Percentiles rank a stretch among this genome's conserved stretches.
phyloP scores from a whole-genome alignment of 2,329 filamentous ascomycete genomes.

The Karstenula rhodostoma region DNA sequence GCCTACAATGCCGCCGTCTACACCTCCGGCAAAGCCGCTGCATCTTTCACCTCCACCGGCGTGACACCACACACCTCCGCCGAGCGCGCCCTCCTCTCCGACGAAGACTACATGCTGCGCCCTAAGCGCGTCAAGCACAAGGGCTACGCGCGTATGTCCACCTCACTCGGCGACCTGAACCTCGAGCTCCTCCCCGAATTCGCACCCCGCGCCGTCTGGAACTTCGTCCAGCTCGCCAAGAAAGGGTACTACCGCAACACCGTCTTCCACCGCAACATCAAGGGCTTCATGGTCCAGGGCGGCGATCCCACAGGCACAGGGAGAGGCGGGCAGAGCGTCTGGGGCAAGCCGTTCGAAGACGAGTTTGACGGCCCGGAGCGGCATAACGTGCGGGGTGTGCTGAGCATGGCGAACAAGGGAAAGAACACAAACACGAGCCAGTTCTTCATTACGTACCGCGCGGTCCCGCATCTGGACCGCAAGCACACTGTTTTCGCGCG shows the following conservation, averaged over 20 bases:
- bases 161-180: constrained; percentile 83
- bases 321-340: constrained; percentile 86
- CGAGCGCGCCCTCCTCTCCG: constrained; percentile 83
- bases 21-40: constrained; percentile 89
- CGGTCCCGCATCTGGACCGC: constrained; percentile 83
- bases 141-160: constrained; percentile 90
- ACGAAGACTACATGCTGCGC: constrained; percentile 97
- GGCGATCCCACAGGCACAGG: constrained; percentile 94
- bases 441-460: constrained; percentile 91
- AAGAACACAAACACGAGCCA: constrained; percentile 97
- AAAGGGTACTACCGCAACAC: constrained; percentile 89
- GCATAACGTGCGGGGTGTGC: constrained; percentile 80
- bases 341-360: constrained; percentile 93
- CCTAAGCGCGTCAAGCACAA: constrained; percentile 87
- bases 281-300: constrained; percentile 97
- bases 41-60: constrained; percentile 94
- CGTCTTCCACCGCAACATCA: constrained; percentile 90
- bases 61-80: constrained; percentile 90
- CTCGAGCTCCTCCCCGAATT: constrained; percentile 90
- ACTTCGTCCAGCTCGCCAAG: constrained; percentile 87
- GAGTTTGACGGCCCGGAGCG: constrained; percentile 89
- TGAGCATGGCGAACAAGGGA: constrained; percentile 98
- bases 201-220: constrained; percentile 94
- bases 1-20: constrained; percentile 84
- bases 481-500: constrained; percentile 98